Conservation (phyloP, 2,329 filamentous ascomycete species). For the Cytospora schulzeri region DNA sequence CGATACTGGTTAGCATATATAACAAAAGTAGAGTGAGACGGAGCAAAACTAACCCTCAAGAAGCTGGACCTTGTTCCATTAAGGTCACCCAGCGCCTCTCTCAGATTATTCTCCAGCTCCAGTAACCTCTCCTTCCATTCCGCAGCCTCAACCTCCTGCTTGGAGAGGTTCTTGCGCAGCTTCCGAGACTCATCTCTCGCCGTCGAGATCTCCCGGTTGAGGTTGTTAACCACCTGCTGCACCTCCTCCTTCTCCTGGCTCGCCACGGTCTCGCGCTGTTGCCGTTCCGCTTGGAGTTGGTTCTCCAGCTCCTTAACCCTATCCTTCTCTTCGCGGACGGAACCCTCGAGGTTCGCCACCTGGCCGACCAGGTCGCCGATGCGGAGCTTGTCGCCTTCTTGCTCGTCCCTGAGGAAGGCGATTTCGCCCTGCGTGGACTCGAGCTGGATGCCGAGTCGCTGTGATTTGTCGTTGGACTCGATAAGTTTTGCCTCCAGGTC, state of each 20-base stretch:
- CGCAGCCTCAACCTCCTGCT: slow-evolving; percentile 82
- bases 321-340: slow-evolving; percentile 83
- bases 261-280: slow-evolving; percentile 84
- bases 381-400: slow-evolving; percentile 96
- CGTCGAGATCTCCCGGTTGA: slow-evolving; percentile 79
- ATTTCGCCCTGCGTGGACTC: slow-evolving; percentile 94
- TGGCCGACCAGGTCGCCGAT: slow-evolving; percentile 91
- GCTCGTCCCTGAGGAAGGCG: slow-evolving; percentile 92
- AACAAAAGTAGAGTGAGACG: not conserved
- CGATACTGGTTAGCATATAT: not conserved
- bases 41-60: slow-evolving; percentile 62
- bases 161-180: slow-evolving; percentile 79
- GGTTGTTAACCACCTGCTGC: slow-evolving; percentile 88
- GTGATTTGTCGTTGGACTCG: slow-evolving; percentile 84
- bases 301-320: slow-evolving; percentile 70
- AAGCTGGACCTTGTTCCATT: slow-evolving; percentile 84
- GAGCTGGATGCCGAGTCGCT: slow-evolving; percentile 84
- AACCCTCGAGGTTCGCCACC: slow-evolving; percentile 76
- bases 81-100: slow-evolving; percentile 84
- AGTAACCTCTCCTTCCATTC: slow-evolving; percentile 90
- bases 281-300: slow-evolving; percentile 76
- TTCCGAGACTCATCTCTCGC: slow-evolving; percentile 85
- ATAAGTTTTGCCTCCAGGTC: slow-evolving; percentile 80
- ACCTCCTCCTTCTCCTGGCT: slow-evolving; percentile 92
- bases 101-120: slow-evolving; percentile 86